Conservation (phyloP, 1,139 yeast genomes). For the Scheffersomyces parashehatae region DNA sequence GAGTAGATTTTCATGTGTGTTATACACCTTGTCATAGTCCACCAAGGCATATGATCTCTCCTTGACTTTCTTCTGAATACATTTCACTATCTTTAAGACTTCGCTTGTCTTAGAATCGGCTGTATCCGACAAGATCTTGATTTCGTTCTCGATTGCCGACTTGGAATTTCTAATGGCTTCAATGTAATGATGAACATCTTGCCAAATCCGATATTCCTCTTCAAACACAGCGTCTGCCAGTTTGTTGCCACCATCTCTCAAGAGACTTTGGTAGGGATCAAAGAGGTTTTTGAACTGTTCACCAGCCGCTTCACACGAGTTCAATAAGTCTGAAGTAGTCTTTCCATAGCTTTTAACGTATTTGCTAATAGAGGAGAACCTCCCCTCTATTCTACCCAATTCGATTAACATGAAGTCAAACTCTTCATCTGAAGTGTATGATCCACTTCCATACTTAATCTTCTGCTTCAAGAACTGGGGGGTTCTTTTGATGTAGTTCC, state of each 20-base stretch:
- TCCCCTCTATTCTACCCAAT: constrained; percentile 17
- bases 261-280: not conserved
- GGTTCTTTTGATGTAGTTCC: constrained; percentile 27
- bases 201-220: constrained; percentile 20
- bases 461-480: constrained; percentile 37
- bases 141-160: constrained; percentile 15
- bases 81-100: constrained; percentile 23
- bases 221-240: not conserved
- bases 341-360: constrained; percentile 16
- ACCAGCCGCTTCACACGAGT: constrained; percentile 1
- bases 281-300: not conserved
- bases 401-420: constrained; percentile 29
- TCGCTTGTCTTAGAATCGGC: constrained; percentile 19
- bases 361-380: constrained; percentile 20
- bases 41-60: constrained; percentile 31
- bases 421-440: constrained; percentile 39
- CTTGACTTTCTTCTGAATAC: constrained; percentile 20
- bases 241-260: not conserved
- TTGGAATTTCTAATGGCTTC: constrained; percentile 14
- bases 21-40: constrained; percentile 35
- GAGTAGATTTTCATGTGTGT: constrained; percentile 25
- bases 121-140: constrained; percentile 12
- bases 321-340: constrained; percentile 13
- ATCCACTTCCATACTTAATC: constrained; percentile 23
- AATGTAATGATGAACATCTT: constrained; percentile 16